A percentile compares a stretch with the other conserved stretches of the same genome.
Evolutionary conservation across 2,329 filamentous ascomycete genomes (phyloP).

Genomic region (Neofusicoccum umdonicola): DNA sequence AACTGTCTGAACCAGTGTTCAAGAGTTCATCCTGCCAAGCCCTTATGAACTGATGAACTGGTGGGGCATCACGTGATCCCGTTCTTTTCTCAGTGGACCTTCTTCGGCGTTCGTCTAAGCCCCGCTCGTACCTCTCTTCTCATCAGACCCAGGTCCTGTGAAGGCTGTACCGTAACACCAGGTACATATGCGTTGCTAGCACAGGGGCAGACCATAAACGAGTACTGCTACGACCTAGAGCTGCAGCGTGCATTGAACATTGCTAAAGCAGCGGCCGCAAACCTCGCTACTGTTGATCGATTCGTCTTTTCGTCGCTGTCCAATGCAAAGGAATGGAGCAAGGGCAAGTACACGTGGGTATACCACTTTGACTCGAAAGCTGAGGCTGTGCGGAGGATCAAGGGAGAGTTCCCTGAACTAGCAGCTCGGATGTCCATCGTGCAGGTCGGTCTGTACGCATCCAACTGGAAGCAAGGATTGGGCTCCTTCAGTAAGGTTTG

Average conservation of each 20-base stretch:
- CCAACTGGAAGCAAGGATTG: conserved; percentile 24
- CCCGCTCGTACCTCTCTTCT: too few relatives aligned
- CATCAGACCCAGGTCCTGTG: too few relatives aligned
- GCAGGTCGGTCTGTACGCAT: conserved; percentile 26
- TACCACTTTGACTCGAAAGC: conserved; percentile 33
- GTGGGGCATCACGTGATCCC: too few relatives aligned
- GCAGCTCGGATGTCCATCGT: conserved; percentile 25
- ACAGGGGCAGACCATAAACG: not conserved
- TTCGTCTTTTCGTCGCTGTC: conserved; percentile 27
- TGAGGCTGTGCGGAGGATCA: conserved; percentile 19
- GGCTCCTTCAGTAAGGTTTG: not conserved
- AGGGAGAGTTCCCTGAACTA: conserved; percentile 22
- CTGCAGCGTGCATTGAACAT: conserved; percentile 31
- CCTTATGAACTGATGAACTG: too few relatives aligned
- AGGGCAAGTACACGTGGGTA: conserved; percentile 24
- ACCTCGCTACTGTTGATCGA: conserved; percentile 23
- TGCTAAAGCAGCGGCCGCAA: conserved; percentile 25
- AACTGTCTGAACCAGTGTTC: too few relatives aligned
- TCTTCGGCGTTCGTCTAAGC: too few relatives aligned
- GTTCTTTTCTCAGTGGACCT: too few relatives aligned
- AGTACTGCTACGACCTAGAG: conserved; percentile 25
- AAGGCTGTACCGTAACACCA: too few relatives aligned
- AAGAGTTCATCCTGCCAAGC: too few relatives aligned
- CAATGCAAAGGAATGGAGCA: conserved; percentile 25
- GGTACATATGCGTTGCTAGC: too few relatives aligned